Evolutionary conservation across 345 rosid genomes (phyloP).

Genomic region (Lenwebbia sp.): DNA sequence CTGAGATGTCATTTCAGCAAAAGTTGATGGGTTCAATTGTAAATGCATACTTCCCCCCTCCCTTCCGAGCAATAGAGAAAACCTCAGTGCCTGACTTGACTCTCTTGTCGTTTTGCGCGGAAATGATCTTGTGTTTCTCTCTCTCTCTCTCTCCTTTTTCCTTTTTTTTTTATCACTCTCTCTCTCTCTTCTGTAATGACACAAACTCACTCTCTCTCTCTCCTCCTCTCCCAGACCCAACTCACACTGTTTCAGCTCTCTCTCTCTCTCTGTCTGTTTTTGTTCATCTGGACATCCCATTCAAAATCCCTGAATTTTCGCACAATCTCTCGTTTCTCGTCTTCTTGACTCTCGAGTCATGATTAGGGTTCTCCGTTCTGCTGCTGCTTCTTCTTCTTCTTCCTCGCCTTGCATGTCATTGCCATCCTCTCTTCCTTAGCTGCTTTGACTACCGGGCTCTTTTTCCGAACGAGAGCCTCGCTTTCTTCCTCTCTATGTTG

Average conservation of each 20-base stretch:
- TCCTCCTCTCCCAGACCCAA: not conserved
- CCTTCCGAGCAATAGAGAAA: constrained; percentile 2
- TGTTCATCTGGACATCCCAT: not conserved
- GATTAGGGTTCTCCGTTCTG: not conserved
- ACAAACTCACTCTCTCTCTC: not conserved
- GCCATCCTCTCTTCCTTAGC: not conserved
- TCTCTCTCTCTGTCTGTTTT: not conserved
- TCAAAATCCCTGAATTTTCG: not conserved
- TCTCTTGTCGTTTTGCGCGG: constrained; percentile 51
- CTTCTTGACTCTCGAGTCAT: not conserved
- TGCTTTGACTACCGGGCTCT: not conserved
- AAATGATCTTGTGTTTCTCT: not conserved
- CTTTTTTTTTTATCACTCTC: not conserved
- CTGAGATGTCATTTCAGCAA: constrained; percentile 29
- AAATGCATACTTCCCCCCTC: constrained; percentile 6
- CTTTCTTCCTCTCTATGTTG: not conserved
- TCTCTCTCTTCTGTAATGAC: not conserved
- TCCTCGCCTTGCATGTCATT: not conserved
- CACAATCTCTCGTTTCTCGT: not conserved
- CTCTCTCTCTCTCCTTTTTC: constrained; percentile 9
- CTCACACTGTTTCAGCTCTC: not conserved
- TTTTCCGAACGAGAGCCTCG: not conserved
- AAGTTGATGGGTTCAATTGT: constrained; percentile 37
- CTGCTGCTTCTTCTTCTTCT: not conserved
- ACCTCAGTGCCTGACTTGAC: constrained; percentile 16